Evolutionary conservation across 176 grass and related monocot genomes (phyloP), one percentile per base, ranked within the genome.

Genomic region (Alopecurus myosuroides): DNA sequence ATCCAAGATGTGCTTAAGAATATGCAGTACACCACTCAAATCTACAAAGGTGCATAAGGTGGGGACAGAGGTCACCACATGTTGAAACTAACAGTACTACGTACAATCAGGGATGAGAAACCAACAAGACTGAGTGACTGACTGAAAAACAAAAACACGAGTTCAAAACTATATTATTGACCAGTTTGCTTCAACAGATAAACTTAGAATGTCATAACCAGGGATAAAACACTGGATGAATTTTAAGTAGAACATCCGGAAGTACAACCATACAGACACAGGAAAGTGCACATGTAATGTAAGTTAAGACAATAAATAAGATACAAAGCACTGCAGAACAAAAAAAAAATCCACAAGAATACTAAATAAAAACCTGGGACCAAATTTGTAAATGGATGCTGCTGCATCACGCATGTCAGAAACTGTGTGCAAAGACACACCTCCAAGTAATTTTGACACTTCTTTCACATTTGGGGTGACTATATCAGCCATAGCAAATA

Each of bases 391-490:
- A 77, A 98, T 98, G 61, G 89, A 94, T 86, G 94, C 85, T 82
- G 97, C 97, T 81, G 93, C 97, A 89, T 34, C 71, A 37, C 71
- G 46, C 93, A 98, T 96, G 81, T 98, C 93, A 76, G 89, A 87
- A 46, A 92, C 79, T 72, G 89, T 94, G 79, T 46, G 86, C 68
- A 98, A 67, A 57, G 89, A 69, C 36, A 89, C 40, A 34, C 80
- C 70, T 25, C 97, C 97, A 77, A 95, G 97, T 77, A 98, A 86
- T 74, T 56, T 90, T 55, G 93, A 99, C 5, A 91, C 89, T 99
- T 99, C 97, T 90, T 92, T 99, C 76, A 96, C 70, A 91, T 99
- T 99, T 36, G 93, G 97, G n/a, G 97, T 99, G 70, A 96, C 93
- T 92, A 99, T 92, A 84, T 99, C 97, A 84, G 97, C 91, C 91